A percentile compares a stretch with the other conserved stretches of the same genome.
Conservation (phyloP, 495 filamentous ascomycete species). For the Pyrenopolyporus hunteri region DNA sequence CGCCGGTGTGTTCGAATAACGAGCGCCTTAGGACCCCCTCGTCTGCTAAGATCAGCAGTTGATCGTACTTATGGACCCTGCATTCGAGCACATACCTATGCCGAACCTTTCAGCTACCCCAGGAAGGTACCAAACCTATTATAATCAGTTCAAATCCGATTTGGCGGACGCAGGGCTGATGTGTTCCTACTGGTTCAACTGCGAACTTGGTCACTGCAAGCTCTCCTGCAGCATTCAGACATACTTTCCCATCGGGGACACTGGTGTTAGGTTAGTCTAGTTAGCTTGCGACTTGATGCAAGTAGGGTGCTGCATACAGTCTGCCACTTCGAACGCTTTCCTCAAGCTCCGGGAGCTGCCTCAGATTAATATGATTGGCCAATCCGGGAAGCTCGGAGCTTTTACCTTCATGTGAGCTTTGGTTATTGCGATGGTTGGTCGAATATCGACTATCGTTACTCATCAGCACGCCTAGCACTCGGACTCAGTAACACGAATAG, state of each 20-base stretch:
- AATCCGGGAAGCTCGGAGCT: neutral
- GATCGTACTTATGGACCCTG: neutral
- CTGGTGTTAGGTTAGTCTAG: conserved; percentile 33
- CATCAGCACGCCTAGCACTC: conserved; percentile 18
- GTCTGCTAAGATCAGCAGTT: conserved; percentile 54
- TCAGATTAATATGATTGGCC: conserved; percentile 28
- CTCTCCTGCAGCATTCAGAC: conserved; percentile 81
- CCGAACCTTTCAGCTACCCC: conserved; percentile 95
- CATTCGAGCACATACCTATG: conserved; percentile 61
- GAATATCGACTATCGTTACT: conserved; percentile 70
- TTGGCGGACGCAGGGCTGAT: neutral
- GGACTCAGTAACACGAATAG: neutral
- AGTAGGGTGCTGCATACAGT: conserved; percentile 51
- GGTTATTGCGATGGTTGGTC: conserved; percentile 93
- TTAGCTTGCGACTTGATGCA: conserved; percentile 26
- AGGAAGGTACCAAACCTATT: conserved; percentile 85
- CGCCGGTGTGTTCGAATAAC: conserved; percentile 94
- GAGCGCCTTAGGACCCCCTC: conserved; percentile 85
- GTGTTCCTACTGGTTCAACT: conserved; percentile 73
- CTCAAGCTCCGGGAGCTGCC: conserved; percentile 80
- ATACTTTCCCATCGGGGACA: conserved; percentile 87
- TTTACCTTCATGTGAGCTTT: conserved; percentile 88
- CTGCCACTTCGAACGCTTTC: conserved; percentile 80
- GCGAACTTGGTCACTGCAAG: conserved; percentile 96
- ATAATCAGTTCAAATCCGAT: neutral